A percentile compares a stretch with the other conserved stretches of the same genome.
Conservation (phyloP, 495 filamentous ascomycete genomes). For the Daldinia loculata region DNA sequence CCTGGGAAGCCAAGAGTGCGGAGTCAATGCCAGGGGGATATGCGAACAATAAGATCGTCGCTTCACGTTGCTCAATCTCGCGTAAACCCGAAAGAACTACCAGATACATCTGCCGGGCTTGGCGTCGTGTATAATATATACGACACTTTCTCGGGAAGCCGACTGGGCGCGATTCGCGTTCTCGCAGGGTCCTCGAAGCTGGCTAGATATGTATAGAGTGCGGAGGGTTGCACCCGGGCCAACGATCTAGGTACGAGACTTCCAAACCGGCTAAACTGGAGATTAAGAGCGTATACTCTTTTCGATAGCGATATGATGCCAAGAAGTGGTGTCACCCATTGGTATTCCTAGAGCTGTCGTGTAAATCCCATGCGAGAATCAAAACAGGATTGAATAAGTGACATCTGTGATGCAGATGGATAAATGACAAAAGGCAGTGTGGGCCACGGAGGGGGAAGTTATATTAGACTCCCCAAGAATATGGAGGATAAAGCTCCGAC, state of each 20-base stretch:
- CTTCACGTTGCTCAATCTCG: conserved; percentile 25
- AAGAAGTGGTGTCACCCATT: conserved; percentile 37
- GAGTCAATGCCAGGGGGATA: conserved; percentile 9
- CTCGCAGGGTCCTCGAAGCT: conserved; percentile 24
- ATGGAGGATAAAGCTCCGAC: conserved; percentile 42
- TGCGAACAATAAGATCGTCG: conserved; percentile 13
- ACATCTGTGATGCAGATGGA: conserved; percentile 38
- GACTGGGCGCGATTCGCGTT: conserved; percentile 29
- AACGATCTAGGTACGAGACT: conserved; percentile 33
- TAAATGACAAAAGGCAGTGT: conserved; percentile 38
- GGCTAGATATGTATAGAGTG: conserved; percentile 30
- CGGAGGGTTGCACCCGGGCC: conserved; percentile 41
- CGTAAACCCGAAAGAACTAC: conserved; percentile 19
- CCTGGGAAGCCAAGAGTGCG: conserved; percentile 29
- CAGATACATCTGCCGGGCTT: conserved; percentile 48
- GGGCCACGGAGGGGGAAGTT: conserved; percentile 43
- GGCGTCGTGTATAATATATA: conserved; percentile 44
- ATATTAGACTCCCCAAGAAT: conserved; percentile 32
- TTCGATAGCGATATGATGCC: conserved; percentile 44
- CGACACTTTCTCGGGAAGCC: conserved; percentile 33
- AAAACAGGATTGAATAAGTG: conserved; percentile 16
- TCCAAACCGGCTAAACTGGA: conserved; percentile 37
- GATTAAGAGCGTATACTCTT: conserved; percentile 34
- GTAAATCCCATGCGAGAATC: conserved; percentile 35
- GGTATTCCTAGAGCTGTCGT: conserved; percentile 14